phyloP scores from a whole-genome alignment of 768 basidiomycete species.

The Tulasnella sp. region DNA sequence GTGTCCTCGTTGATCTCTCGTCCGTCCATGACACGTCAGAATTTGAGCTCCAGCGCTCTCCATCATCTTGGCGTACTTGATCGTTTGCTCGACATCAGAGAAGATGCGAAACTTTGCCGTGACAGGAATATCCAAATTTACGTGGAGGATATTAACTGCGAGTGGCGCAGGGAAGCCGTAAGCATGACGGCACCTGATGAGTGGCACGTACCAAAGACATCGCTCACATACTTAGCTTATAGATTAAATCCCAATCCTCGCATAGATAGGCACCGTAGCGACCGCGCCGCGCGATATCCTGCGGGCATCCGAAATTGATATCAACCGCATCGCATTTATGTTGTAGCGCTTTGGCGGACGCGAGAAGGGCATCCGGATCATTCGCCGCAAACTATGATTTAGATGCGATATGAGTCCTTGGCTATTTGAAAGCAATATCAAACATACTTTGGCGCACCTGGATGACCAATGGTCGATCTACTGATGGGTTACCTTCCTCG shows the following conservation, averaged over 20 bases:
- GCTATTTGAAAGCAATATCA: neutral
- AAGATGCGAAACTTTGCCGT: constrained; percentile 96
- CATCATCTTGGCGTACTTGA: constrained; percentile 92
- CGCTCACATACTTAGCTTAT: constrained; percentile 50
- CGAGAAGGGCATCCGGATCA: constrained; percentile 65
- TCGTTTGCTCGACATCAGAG: constrained; percentile 71
- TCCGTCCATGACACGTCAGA: constrained; percentile 84
- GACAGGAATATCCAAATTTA: constrained; percentile 79
- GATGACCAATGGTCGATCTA: constrained; percentile 77
- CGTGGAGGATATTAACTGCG: constrained; percentile 76
- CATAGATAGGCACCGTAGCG: constrained; percentile 85
- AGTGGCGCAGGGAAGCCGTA: neutral
- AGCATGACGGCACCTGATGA: neutral
- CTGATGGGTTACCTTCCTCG: constrained; percentile 64
- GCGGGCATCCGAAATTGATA: constrained; percentile 88
- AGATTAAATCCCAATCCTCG: constrained; percentile 90
- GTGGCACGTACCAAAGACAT: neutral
- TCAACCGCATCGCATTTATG: constrained; percentile 85
- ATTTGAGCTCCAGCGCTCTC: constrained; percentile 93
- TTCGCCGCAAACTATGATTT: constrained; percentile 76
- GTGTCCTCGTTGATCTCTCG: constrained; percentile 85
- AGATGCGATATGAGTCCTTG: constrained; percentile 16
- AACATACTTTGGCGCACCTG: constrained; percentile 34
- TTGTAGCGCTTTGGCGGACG: constrained; percentile 67
- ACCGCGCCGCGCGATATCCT: constrained; percentile 84